Conservation (phyloP, 139 green algal species). For the Chlamydomonas asymmetrica region DNA sequence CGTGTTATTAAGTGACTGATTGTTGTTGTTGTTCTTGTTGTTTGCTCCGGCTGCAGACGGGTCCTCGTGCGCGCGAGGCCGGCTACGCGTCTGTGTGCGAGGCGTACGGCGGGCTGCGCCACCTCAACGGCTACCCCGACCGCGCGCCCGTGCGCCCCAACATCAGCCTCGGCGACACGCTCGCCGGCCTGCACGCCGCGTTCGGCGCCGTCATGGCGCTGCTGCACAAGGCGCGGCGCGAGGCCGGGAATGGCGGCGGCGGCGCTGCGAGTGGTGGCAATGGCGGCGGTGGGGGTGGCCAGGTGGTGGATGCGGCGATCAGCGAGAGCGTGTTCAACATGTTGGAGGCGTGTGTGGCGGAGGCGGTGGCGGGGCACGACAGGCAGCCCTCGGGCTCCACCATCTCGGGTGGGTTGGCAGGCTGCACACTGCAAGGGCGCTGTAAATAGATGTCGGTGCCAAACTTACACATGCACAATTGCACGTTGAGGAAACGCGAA, state of each 20-base stretch:
- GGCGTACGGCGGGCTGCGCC: constrained; percentile 58
- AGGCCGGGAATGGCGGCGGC: neutral
- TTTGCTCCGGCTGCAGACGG: constrained; percentile 53
- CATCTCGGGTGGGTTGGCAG: constrained; percentile 62
- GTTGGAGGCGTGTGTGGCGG: constrained; percentile 72
- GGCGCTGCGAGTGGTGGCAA: neutral
- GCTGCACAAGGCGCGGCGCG: constrained; percentile 44
- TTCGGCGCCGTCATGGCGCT: constrained; percentile 82
- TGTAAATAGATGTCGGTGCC: too few species aligned
- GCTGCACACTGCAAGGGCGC: too few species aligned
- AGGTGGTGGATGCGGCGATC: constrained; percentile 82
- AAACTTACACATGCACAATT: too few species aligned
- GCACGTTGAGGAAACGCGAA: too few species aligned
- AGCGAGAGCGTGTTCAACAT: constrained; percentile 80
- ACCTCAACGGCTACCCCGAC: constrained; percentile 70
- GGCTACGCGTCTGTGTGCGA: constrained; percentile 72
- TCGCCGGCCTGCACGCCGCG: constrained; percentile 70
- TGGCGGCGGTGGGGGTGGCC: constrained; percentile 12
- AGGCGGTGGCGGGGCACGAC: constrained; percentile 48
- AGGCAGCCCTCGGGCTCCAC: constrained; percentile 62
- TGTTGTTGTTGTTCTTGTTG: too few species aligned
- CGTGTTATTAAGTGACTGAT: too few species aligned
- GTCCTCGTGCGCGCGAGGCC: constrained; percentile 50
- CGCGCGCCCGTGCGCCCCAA: constrained; percentile 72
- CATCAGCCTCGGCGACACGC: constrained; percentile 68